Conservation (phyloP, 495 filamentous ascomycete genomes). For the Trichoderma reesei region DNA sequence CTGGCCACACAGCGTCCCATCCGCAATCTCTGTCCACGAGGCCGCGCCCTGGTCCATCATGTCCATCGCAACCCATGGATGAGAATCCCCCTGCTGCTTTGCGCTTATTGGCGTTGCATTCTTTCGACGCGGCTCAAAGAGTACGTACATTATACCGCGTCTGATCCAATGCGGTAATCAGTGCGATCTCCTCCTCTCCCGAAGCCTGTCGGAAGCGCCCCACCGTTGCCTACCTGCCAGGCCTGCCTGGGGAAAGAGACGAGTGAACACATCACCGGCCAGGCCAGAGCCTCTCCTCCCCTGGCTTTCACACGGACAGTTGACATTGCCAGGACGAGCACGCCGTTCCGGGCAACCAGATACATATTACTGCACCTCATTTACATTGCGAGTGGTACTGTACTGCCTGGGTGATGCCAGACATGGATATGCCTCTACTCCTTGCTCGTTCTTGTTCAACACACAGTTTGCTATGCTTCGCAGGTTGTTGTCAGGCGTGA, state of each 20-base stretch:
- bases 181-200: slow-evolving; percentile 4
- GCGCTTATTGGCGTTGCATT: not conserved
- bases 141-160: slow-evolving; percentile 4
- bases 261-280: too few relatives aligned
- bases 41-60: not conserved
- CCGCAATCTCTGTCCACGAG: slow-evolving; percentile 8
- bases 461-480: not conserved
- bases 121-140: not conserved
- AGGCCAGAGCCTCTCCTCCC: too few relatives aligned
- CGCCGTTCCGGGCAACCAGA: too few relatives aligned
- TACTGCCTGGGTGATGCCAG: too few relatives aligned
- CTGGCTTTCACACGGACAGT: too few relatives aligned
- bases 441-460: too few relatives aligned
- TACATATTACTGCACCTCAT: too few relatives aligned
- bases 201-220: not conserved
- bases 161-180: slow-evolving; percentile 7
- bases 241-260: not conserved
- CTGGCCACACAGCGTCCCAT: slow-evolving; percentile 7
- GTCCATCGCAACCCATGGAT: not conserved
- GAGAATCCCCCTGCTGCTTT: not conserved
- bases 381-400: too few relatives aligned
- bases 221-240: not conserved
- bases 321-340: too few relatives aligned
- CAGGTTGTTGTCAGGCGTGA: too few relatives aligned
- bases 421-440: too few relatives aligned